Evolutionary conservation across 257 asterid species (phyloP).

Genomic region (Nicotiana undulata): DNA sequence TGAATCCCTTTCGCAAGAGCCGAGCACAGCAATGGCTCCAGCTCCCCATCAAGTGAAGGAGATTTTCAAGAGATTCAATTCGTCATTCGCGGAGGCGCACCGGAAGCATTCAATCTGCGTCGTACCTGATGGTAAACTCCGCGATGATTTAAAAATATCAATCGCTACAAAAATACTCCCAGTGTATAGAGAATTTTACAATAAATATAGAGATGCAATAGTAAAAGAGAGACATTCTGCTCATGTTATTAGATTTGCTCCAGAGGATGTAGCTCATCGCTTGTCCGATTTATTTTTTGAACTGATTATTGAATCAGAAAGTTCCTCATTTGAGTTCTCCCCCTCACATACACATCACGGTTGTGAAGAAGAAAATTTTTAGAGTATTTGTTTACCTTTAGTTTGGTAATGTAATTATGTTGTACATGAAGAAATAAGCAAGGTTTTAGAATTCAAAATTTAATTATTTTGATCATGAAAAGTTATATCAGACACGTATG

Average conservation of each 20-base stretch:
- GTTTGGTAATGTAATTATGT: background rate
- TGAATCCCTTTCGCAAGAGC: conserved; percentile 40
- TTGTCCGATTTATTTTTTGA: conserved; percentile 60
- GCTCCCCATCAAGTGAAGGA: conserved; percentile 39
- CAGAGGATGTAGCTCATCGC: conserved; percentile 54
- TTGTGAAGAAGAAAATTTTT: background rate
- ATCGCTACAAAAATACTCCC: conserved; percentile 38
- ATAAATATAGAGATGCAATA: conserved; percentile 18
- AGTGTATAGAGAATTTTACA: conserved; percentile 51
- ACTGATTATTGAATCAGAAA: conserved; percentile 24
- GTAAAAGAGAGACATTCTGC: conserved; percentile 33
- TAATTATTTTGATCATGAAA: too few relatives aligned
- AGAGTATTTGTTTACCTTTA: too few relatives aligned
- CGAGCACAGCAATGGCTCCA: conserved; percentile 16
- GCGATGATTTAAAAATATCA: conserved; percentile 42
- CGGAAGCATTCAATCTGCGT: conserved; percentile 45
- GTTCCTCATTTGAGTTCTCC: conserved; percentile 31
- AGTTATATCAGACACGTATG: too few relatives aligned
- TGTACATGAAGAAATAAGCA: background rate
- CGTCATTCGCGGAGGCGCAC: conserved; percentile 55
- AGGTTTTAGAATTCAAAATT: too few relatives aligned
- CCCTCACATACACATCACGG: conserved; percentile 10
- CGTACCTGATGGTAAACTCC: conserved; percentile 51
- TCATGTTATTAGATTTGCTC: conserved; percentile 49
- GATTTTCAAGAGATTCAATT: conserved; percentile 50